Evolutionary conservation across 768 basidiomycete species (phyloP).

Genomic region (Serendipita vermifera): DNA sequence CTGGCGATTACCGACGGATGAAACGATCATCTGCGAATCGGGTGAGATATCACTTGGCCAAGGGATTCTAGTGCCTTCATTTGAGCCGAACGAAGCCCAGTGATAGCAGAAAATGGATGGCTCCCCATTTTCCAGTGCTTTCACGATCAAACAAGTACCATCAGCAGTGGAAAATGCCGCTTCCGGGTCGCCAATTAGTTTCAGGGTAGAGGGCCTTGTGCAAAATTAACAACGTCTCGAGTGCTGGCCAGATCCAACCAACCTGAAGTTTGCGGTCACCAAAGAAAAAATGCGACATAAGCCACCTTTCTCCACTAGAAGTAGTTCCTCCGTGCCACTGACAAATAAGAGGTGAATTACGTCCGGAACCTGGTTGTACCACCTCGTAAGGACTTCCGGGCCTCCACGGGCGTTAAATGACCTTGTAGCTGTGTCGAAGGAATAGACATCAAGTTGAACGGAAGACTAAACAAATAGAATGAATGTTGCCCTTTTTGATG

Average conservation of each 20-base stretch:
- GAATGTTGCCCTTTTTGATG: background rate
- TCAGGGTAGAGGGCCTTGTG: background rate
- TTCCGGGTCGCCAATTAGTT: background rate
- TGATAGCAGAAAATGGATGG: background rate
- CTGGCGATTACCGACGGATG: background rate
- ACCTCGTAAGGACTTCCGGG: background rate
- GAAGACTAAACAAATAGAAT: background rate
- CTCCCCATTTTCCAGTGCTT: background rate
- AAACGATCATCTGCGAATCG: background rate
- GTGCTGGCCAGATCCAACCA: background rate
- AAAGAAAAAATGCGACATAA: slow-evolving; percentile 5
- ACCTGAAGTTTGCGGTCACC: background rate
- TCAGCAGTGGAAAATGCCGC: background rate
- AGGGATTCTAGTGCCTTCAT: background rate
- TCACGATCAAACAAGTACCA: background rate
- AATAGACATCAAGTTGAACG: background rate
- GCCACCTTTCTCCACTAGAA: background rate
- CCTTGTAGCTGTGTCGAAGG: background rate
- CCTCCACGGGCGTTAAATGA: background rate
- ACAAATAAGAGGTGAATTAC: background rate
- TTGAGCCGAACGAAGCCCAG: background rate
- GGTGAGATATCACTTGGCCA: background rate
- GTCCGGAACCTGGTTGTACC: background rate
- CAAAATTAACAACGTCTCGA: background rate
- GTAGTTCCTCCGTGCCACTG: background rate